phyloP scores from a whole-genome alignment of 371 early-diverging fungal species.

The Apophysomyces sp. region DNA sequence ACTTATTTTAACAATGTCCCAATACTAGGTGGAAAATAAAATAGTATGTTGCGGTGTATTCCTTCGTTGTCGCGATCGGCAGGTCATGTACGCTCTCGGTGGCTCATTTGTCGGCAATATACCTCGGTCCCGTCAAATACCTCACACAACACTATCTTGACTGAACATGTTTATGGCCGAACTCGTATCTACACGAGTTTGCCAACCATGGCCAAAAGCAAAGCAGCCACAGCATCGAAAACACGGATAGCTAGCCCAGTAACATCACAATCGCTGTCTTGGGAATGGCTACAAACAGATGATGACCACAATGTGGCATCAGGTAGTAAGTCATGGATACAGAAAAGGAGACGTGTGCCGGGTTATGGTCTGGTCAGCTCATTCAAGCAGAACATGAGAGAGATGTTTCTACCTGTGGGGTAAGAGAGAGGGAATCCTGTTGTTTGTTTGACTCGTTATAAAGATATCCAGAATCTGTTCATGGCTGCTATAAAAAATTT shows the following conservation, averaged over 20 bases:
- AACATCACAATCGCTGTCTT: constrained; percentile 39
- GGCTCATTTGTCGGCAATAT: neutral
- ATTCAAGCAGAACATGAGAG: constrained; percentile 47
- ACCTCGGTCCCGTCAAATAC: neutral
- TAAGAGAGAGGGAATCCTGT: constrained; percentile 16
- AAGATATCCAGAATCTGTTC: constrained; percentile 53
- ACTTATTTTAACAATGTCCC: too few relatives aligned
- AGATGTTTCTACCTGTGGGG: constrained; percentile 68
- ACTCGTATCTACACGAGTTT: constrained; percentile 55
- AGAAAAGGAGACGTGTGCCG: constrained; percentile 8
- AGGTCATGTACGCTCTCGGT: neutral
- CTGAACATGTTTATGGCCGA: constrained; percentile 56
- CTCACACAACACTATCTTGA: constrained; percentile 27
- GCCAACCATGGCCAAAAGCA: constrained; percentile 43
- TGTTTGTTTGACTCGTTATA: neutral
- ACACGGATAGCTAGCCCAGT: constrained; percentile 37
- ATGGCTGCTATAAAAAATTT: constrained; percentile 55
- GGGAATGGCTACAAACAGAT: constrained; percentile 44
- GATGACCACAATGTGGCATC: constrained; percentile 8
- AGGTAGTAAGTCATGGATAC: constrained; percentile 15
- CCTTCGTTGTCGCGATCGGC: neutral
- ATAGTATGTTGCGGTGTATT: neutral
- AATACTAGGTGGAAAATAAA: too few relatives aligned
- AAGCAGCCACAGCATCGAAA: constrained; percentile 42
- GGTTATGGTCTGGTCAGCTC: constrained; percentile 23